Evolutionary conservation across 805 yeast genomes (phyloP), one percentile per base, ranked within the genome.

Genomic region (Candida ascalaphidarum): DNA sequence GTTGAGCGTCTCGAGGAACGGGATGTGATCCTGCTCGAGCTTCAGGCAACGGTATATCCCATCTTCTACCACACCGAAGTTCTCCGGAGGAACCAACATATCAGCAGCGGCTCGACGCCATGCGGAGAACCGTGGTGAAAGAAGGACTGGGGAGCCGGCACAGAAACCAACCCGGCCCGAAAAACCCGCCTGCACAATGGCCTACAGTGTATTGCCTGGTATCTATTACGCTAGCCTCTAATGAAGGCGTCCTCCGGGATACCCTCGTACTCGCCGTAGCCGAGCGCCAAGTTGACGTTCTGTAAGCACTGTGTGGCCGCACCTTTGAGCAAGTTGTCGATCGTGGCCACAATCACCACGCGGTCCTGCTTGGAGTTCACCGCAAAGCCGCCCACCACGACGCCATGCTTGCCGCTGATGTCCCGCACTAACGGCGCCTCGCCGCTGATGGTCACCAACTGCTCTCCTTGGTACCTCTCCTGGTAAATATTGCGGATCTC

Each of bases 291-390:
- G 58, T 92, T 92, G 55, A 94, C 82, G 65, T 92, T 92, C 60
- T 92, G 99, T 55, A 92, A 58, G 62, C 97, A 89, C 62, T 92
- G 99, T 11, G 99, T 92, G 25, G 96, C 94, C 24, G 99, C 99
- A 41, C 99, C 99, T 66, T 92, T 92, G 50, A 92, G 71, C 50
- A 92, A 67, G 56, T 92, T 92, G 52, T 92, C 99, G 44, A 92
- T 89, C 4, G 96, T 86, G 14, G 96, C 95, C 30, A 89, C 92
- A 30, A 92, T 67, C 14, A 92, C 97, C 14, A 86, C 94, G 54
- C 99, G 77, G 61, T 85, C 80, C 50, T 81, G 83, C 31, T 77
- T 76, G 14, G 88, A 74, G 52, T 82, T 88, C 26, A 94, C 94
- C 14, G 94, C 95, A 52, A 92, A 94, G 0, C 95, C 98, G 35